Percentiles rank a stretch among this genome's conserved stretches.
phyloP scores from a whole-genome alignment of 208 protist genomes.

The Balamuthia mandrillaris region DNA sequence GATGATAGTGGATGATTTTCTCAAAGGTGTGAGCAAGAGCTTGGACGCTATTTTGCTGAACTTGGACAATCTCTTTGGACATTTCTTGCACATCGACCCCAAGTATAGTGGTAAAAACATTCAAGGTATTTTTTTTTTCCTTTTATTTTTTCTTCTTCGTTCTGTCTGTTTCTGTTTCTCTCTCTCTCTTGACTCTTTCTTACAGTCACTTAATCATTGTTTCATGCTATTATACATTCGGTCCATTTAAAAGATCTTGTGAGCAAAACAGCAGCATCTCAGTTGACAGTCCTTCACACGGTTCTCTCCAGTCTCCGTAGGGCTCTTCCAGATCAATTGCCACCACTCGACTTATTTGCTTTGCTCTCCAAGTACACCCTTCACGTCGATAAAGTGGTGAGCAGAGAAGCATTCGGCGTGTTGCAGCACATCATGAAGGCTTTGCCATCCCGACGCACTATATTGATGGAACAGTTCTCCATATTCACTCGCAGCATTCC shows the following conservation, averaged over 20 bases:
- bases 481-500: background rate
- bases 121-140: background rate
- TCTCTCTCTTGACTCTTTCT: too few relatives aligned
- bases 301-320: background rate
- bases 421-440: slow-evolving; percentile 11
- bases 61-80: slow-evolving; percentile 1
- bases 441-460: background rate
- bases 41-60: background rate
- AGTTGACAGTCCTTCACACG: slow-evolving; percentile 1
- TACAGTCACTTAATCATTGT: too few relatives aligned
- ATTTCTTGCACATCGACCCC: slow-evolving; percentile 17
- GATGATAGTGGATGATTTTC: slow-evolving; percentile 29
- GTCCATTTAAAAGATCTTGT: background rate
- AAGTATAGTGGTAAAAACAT: slow-evolving; percentile 23
- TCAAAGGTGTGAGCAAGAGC: background rate
- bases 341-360: background rate
- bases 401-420: slow-evolving; percentile 6
- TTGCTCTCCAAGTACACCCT: slow-evolving; percentile 21
- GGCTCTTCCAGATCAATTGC: slow-evolving; percentile 18
- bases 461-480: slow-evolving; percentile 16
- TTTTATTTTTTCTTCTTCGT: too few relatives aligned
- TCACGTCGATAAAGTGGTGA: slow-evolving; percentile 13
- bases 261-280: background rate
- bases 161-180: too few relatives aligned
- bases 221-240: too few relatives aligned